Evolutionary conservation across 2,329 filamentous ascomycete species (phyloP), one percentile per base, ranked within the genome.

Genomic region (Macrophomina pseudophaseolina): DNA sequence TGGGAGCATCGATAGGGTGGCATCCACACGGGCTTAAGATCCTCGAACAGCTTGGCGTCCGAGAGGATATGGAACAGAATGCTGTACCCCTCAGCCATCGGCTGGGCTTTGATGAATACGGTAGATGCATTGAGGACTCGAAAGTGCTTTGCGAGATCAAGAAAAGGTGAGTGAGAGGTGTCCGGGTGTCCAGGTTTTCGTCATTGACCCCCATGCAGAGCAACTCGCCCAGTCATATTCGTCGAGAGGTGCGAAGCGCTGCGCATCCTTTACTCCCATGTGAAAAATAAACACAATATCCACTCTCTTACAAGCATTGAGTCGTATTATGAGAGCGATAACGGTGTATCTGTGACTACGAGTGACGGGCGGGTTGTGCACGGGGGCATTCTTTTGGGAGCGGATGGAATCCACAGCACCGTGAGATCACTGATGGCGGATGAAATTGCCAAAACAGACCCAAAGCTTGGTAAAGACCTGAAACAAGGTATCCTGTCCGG

Each of bases 1-100:
- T 68, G 46, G 72, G 73, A 3, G 72, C 73, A 6, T 70, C 70
- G 14, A 59, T 74, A 42, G 70, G 69, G 3, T 59, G 73, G 33
- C 71, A 66, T 44, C 72, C 72, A 35, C 67, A 68, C 35, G 68
- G 66, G 14, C 60, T 49, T n/a, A 70, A 71, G 16, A 66, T 74
- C 30, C 69, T 74, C 14, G 71, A 74, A 42, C 72, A 74, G 16
- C 68, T 73, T 30, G 73, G 71, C 6, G 68, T 46, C 4, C 12
- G 23, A 14, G 18, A 60, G 7, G 56, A 60, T 16, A 48, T 60
- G 4, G 16, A 48, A 32, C n/a, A 46, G 14, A 18, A 0, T 7
- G 18, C 23, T n/a, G 18, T 16, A 5, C 53, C 53, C 1, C 53
- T 56, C 2, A 4, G 40, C 8, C 18, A 56, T 12, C 35, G 53